phyloP scores from a whole-genome alignment of 805 yeast genomes.

The Pichia exigua region DNA sequence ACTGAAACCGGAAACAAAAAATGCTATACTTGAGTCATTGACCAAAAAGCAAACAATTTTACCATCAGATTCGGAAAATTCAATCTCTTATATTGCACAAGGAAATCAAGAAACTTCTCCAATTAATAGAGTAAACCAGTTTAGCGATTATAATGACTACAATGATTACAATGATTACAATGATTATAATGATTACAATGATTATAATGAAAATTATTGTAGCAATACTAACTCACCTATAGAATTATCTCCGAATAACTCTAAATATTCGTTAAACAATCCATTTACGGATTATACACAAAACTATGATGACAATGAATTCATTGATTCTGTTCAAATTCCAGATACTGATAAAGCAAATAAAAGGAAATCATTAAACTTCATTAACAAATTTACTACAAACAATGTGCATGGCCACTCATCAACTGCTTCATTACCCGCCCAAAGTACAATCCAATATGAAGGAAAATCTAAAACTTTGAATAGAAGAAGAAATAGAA shows the following conservation, averaged over 20 bases:
- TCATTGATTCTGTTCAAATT: neutral
- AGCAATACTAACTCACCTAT: neutral
- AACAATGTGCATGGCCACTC: slow-evolving; percentile 3
- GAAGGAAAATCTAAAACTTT: slow-evolving; percentile 15
- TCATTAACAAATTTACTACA: slow-evolving; percentile 6
- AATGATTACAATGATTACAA: neutral
- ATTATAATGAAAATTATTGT: neutral
- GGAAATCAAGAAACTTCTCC: neutral
- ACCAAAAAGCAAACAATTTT: slow-evolving; percentile 9
- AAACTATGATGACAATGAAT: slow-evolving; percentile 7
- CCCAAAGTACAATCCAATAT: neutral
- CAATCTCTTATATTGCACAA: slow-evolving; percentile 6
- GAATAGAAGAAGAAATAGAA: slow-evolving; percentile 14
- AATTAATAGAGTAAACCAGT: neutral
- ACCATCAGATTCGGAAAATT: slow-evolving; percentile 15
- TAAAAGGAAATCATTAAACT: slow-evolving; percentile 8
- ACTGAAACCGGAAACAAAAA: slow-evolving; percentile 21
- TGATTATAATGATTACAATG: slow-evolving; percentile 1
- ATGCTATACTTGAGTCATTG: slow-evolving; percentile 25
- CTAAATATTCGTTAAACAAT: slow-evolving; percentile 4
- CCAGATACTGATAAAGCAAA: neutral
- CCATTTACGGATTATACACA: slow-evolving; percentile 11
- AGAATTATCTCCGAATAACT: neutral
- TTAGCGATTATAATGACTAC: neutral
- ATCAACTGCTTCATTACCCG: slow-evolving; percentile 11